Evolutionary conservation across 306 rosid genomes (phyloP).

Genomic region (Fragaria nilgerrensis): DNA sequence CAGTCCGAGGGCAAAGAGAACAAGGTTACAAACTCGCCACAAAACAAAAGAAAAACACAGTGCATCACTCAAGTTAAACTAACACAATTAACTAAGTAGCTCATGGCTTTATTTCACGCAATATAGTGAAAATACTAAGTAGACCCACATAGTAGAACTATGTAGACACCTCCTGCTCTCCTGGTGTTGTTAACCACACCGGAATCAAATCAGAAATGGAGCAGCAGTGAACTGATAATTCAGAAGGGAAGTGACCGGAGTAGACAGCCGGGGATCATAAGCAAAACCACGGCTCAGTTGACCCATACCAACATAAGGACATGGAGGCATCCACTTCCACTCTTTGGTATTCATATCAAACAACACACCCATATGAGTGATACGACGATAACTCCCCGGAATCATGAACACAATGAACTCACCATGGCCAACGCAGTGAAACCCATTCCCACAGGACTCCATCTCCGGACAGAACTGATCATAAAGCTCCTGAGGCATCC

Average conservation of each 20-base stretch:
- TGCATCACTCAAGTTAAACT: background rate
- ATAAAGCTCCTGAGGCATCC: conserved; percentile 86
- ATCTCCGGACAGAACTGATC: conserved; percentile 46
- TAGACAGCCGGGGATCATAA: conserved; percentile 75
- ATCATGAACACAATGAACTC: conserved; percentile 63
- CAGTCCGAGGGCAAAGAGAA: background rate
- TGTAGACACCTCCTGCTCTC: background rate
- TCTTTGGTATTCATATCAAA: conserved; percentile 55
- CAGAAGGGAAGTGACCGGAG: conserved; percentile 72
- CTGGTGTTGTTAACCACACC: conserved; percentile 15
- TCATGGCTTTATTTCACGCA: background rate
- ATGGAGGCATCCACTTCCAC: conserved; percentile 91
- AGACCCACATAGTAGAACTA: background rate
- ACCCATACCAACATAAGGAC: conserved; percentile 51
- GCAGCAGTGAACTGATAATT: conserved; percentile 43
- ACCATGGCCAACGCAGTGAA: conserved; percentile 74
- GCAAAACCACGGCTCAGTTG: conserved; percentile 72
- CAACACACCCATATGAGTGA: conserved; percentile 35
- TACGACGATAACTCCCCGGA: conserved; percentile 37
- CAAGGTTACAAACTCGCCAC: background rate
- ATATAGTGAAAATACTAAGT: background rate
- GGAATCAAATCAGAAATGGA: conserved; percentile 44
- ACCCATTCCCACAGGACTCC: conserved; percentile 61
- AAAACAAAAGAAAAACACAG: background rate
- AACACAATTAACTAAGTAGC: background rate